A percentile compares a stretch with the other conserved stretches of the same genome.
phyloP scores from a whole-genome alignment of 495 filamentous ascomycete genomes.

The Choiromyces venosus region DNA sequence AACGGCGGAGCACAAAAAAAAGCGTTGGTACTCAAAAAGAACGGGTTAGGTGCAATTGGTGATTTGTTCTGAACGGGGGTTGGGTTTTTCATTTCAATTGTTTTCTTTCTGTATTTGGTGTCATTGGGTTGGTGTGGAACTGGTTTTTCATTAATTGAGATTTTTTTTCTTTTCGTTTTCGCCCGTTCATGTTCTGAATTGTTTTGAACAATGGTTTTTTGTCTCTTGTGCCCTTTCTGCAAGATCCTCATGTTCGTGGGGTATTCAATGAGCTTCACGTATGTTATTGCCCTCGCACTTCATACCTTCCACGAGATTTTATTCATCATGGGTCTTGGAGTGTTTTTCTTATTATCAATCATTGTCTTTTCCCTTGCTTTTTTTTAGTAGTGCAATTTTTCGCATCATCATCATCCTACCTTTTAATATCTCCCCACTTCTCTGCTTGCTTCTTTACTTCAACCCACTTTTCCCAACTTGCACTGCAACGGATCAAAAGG shows the following conservation, averaged over 20 bases:
- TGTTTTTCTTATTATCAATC: background rate
- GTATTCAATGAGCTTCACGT: background rate
- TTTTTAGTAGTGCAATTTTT: background rate
- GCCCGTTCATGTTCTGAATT: conserved; percentile 31
- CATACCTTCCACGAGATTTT: background rate
- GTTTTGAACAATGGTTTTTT: background rate
- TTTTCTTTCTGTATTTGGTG: conserved; percentile 39
- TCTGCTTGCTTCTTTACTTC: background rate
- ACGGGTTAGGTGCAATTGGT: conserved; percentile 39
- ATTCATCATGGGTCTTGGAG: background rate
- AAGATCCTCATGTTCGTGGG: background rate
- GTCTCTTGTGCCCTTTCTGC: background rate
- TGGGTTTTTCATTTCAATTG: conserved; percentile 32
- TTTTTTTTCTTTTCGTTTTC: conserved; percentile 30
- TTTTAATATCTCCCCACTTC: background rate
- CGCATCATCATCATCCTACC: background rate
- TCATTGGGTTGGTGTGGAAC: conserved; percentile 42
- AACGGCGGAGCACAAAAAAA: conserved; percentile 35
- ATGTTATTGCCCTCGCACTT: background rate
- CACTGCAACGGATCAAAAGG: background rate
- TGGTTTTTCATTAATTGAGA: conserved; percentile 39
- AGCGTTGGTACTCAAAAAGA: conserved; percentile 36
- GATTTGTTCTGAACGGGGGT: conserved; percentile 39
- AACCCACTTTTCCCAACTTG: background rate
- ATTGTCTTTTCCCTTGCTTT: too few species aligned